Conservation (phyloP, 2,329 filamentous ascomycete genomes). For the Epicoccum nigrum region DNA sequence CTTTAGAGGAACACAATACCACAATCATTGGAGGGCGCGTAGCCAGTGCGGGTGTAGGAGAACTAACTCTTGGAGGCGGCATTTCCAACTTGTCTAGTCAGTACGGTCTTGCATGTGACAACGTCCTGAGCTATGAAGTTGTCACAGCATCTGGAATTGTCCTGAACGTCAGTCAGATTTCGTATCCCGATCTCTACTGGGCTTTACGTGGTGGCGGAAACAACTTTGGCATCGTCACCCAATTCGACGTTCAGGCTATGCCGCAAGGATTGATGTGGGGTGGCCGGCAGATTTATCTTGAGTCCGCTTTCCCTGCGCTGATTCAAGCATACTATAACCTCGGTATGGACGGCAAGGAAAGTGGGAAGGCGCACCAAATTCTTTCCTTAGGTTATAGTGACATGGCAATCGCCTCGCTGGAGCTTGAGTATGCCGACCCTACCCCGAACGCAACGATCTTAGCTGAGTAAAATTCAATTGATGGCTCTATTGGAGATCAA, state of each 20-base stretch:
- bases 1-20: slow-evolving; percentile 28
- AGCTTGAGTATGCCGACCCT: slow-evolving; percentile 36
- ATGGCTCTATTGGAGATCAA: slow-evolving; percentile 17
- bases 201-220: slow-evolving; percentile 46
- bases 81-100: slow-evolving; percentile 35
- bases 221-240: slow-evolving; percentile 46
- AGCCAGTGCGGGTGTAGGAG: slow-evolving; percentile 29
- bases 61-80: slow-evolving; percentile 35
- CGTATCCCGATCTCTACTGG: slow-evolving; percentile 50
- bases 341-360: slow-evolving; percentile 26
- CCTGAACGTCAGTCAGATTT: slow-evolving; percentile 22
- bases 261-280: slow-evolving; percentile 39
- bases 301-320: slow-evolving; percentile 24
- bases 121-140: slow-evolving; percentile 44
- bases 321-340: slow-evolving; percentile 36
- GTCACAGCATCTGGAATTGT: slow-evolving; percentile 30
- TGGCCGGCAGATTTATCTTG: slow-evolving; percentile 22
- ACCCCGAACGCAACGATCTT: slow-evolving; percentile 32
- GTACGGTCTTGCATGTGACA: slow-evolving; percentile 39
- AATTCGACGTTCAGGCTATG: slow-evolving; percentile 31
- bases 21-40: slow-evolving; percentile 37
- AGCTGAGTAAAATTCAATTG: slow-evolving; percentile 34
- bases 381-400: slow-evolving; percentile 30
- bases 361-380: slow-evolving; percentile 35
- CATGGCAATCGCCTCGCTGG: slow-evolving; percentile 23